These are phyloP conservation scores for Candida germanica DNA, from an alignment of 805 yeast genomes.

Conservation along the genomic window DNA sequence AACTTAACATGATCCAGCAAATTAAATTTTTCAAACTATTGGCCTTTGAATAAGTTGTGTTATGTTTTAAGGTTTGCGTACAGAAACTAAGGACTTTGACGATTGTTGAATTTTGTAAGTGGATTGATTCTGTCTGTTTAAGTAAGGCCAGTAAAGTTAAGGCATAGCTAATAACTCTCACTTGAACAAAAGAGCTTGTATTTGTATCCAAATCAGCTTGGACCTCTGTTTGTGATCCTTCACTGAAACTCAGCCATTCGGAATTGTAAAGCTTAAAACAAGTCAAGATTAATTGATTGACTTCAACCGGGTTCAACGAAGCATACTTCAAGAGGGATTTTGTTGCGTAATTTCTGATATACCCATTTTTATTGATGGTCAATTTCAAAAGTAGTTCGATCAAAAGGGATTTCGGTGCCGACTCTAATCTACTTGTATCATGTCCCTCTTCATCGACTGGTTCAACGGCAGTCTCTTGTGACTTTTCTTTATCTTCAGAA, in stretches of 20 bases:
- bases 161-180: conserved; percentile 30
- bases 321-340: conserved; percentile 30
- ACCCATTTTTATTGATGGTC: conserved; percentile 29
- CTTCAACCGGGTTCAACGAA: conserved; percentile 28
- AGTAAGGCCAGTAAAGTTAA: conserved; percentile 35
- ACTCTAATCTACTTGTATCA: conserved; percentile 21
- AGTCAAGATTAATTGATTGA: conserved; percentile 31
- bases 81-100: conserved; percentile 44
- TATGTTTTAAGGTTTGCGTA: conserved; percentile 43
- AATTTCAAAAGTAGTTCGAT: conserved; percentile 29
- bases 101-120: conserved; percentile 38
- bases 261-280: conserved; percentile 27
- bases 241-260: conserved; percentile 9
- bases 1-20: conserved; percentile 42
- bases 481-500: conserved; percentile 10
- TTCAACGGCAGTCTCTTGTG: background rate
- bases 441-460: conserved; percentile 10
- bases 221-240: conserved; percentile 6
- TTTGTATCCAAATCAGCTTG: conserved; percentile 9
- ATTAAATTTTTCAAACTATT: conserved; percentile 26
- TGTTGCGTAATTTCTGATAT: conserved; percentile 36
- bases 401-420: conserved; percentile 22
- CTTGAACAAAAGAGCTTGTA: conserved; percentile 12
- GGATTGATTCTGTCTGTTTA: conserved; percentile 31
- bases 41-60: conserved; percentile 17